Base-by-base conservation (phyloP, 2,329 filamentous ascomycete species). In the Corynespora cassiicola region DNA sequence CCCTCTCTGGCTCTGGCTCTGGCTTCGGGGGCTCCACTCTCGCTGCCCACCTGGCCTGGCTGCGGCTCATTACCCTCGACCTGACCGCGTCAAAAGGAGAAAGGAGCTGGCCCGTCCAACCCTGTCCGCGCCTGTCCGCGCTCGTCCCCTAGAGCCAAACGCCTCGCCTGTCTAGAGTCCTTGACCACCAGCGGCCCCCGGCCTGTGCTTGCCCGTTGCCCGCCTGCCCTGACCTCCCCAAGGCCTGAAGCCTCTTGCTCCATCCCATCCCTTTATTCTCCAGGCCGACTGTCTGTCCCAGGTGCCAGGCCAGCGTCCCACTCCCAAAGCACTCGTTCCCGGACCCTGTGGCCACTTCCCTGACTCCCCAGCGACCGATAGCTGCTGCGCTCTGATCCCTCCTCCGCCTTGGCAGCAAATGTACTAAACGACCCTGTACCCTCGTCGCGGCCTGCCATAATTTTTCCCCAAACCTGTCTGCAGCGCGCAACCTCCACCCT, bases 71-170 rank as follows among this genome's bases (percentile, higher is more conserved):
- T 45, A 28, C 43, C 36, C 26, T 30, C 36, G 31, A 40, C 31
- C n/a, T n/a, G 33, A 47, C 43, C 36, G 39, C 28, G 31, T 45
- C 45, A 43, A 54, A 52, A 50, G 45, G 50, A 55, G 49, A 55
- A 54, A 58, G 58, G 48, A 59, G 52, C 50, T 56, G 45, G 50
- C 37, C 44, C 46, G 30, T 39, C 45, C 51, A 51, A 48, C 49
- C 49, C 50, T 46, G 47, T 39, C 36, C 48, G n/a, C n/a, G n/a
- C n/a, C n/a, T n/a, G n/a, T n/a, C n/a, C n/a, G n/a, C n/a, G n/a
- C n/a, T n/a, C n/a, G n/a, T n/a, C n/a, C n/a, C n/a, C n/a, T n/a
- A n/a, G 22, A 8, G 22, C 22, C 22, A 24, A 24, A 24, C n/a
- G n/a, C n/a, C n/a, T n/a, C n/a, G n/a, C n/a, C n/a, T n/a, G n/a